Conservation (phyloP, 2,329 filamentous ascomycete genomes). For the Hymenoscyphus scutula region DNA sequence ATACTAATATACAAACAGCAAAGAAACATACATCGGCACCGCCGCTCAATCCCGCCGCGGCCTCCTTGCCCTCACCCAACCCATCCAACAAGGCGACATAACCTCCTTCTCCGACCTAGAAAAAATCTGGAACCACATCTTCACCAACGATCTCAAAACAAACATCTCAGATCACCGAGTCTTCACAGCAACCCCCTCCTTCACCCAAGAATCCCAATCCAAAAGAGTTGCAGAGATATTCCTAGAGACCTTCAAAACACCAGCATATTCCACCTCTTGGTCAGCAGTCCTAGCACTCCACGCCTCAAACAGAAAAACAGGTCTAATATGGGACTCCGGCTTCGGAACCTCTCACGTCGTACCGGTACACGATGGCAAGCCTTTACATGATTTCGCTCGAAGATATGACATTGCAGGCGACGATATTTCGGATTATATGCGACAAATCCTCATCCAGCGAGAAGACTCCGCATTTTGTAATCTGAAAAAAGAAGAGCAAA, state of each 20-base stretch:
- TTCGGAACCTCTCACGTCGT: constrained; percentile 99
- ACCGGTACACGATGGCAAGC: constrained; percentile 99
- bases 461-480: constrained; percentile 65
- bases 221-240: constrained; percentile 99
- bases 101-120: constrained; percentile 99
- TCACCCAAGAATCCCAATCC: constrained; percentile 99
- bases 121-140: constrained; percentile 99
- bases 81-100: constrained; percentile 99
- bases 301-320: constrained; percentile 99
- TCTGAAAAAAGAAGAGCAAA: constrained; percentile 99
- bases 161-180: constrained; percentile 99
- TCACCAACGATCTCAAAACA: constrained; percentile 99
- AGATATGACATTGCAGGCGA: constrained; percentile 99
- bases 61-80: constrained; percentile 99
- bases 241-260: constrained; percentile 99
- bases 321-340: constrained; percentile 99
- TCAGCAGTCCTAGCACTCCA: constrained; percentile 99
- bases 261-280: constrained; percentile 99
- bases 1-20: constrained; percentile 21
- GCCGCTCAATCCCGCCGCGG: constrained; percentile 99
- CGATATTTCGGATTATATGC: constrained; percentile 99
- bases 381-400: constrained; percentile 98
- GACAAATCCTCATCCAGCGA: constrained; percentile 99
- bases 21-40: constrained; percentile 98
- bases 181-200: constrained; percentile 97